Conservation (phyloP, 2,329 filamentous ascomycete genomes). For the Xylaria sp. region DNA sequence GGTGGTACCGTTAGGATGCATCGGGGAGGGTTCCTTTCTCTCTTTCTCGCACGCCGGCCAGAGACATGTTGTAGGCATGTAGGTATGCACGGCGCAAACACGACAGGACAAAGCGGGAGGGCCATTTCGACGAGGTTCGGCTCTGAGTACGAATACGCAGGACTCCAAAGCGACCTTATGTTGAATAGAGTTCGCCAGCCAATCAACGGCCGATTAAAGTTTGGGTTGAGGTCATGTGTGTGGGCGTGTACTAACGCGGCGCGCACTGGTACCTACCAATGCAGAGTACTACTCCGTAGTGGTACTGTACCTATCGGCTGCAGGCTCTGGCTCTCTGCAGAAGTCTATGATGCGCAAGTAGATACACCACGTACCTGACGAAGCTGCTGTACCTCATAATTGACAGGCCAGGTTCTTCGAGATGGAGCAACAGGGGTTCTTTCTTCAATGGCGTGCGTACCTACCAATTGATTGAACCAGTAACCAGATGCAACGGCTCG, state of each 20-base stretch:
- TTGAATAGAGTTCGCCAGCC: conserved; percentile 16
- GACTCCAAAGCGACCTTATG: conserved; percentile 19
- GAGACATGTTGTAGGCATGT: not conserved
- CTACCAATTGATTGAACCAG: conserved; percentile 14
- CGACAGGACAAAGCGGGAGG: conserved; percentile 11
- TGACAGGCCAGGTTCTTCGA: conserved; percentile 9
- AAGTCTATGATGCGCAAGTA: not conserved
- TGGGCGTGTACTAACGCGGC: conserved; percentile 7
- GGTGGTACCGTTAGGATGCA: not conserved
- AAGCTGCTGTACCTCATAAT: conserved; percentile 21
- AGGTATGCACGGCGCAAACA: conserved; percentile 21
- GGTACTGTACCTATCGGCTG: not conserved
- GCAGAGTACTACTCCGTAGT: not conserved
- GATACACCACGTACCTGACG: conserved; percentile 21
- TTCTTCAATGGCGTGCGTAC: not conserved
- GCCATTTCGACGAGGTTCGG: conserved; percentile 18
- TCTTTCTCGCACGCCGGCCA: not conserved
- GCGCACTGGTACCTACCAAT: conserved; percentile 16
- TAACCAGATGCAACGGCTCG: not conserved
- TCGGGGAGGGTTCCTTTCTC: not conserved
- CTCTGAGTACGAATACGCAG: conserved; percentile 33
- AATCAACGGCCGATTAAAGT: conserved; percentile 24
- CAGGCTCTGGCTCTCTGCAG: not conserved
- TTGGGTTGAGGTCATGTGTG: conserved; percentile 31
- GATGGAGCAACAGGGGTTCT: conserved; percentile 8